phyloP scores from a whole-genome alignment of 352 stramenopile species.

The Pythium myriotylum region DNA sequence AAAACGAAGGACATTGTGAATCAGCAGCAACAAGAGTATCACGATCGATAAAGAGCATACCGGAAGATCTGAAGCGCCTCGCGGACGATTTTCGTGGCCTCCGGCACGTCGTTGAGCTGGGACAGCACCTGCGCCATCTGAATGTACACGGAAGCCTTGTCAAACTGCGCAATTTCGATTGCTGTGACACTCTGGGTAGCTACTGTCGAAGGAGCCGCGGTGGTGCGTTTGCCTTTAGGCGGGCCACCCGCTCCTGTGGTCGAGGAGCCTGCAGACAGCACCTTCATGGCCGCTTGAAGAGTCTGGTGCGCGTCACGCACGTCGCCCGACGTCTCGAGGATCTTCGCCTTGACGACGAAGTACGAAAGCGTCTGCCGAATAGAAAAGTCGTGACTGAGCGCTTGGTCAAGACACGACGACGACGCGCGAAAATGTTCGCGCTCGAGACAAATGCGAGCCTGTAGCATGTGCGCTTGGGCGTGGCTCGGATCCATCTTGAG shows the following conservation, averaged over 20 bases:
- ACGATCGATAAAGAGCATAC: constrained; percentile 23
- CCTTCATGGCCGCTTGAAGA: constrained; percentile 81
- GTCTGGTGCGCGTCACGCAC: constrained; percentile 79
- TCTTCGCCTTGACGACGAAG: constrained; percentile 87
- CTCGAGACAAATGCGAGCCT: constrained; percentile 82
- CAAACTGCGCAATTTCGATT: constrained; percentile 61
- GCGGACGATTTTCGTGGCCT: constrained; percentile 65
- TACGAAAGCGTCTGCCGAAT: constrained; percentile 85
- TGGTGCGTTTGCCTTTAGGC: constrained; percentile 19
- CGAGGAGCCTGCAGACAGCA: constrained; percentile 21
- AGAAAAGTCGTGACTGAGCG: constrained; percentile 88
- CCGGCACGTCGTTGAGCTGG: constrained; percentile 72
- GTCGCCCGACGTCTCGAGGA: constrained; percentile 76
- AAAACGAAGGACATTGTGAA: constrained; percentile 8
- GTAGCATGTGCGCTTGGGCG: constrained; percentile 79
- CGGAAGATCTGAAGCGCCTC: constrained; percentile 76
- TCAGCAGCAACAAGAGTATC: neutral
- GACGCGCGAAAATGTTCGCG: constrained; percentile 76
- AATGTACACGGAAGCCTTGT: constrained; percentile 90
- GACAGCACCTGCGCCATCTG: constrained; percentile 80
- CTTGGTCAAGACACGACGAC: constrained; percentile 80
- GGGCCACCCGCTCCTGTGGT: neutral
- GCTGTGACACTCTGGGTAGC: neutral
- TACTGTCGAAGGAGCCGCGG: neutral
- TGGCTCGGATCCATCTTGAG: constrained; percentile 80